phyloP scores from a whole-genome alignment of 1,139 yeast species.

The Blastobotrys arbuscula region DNA sequence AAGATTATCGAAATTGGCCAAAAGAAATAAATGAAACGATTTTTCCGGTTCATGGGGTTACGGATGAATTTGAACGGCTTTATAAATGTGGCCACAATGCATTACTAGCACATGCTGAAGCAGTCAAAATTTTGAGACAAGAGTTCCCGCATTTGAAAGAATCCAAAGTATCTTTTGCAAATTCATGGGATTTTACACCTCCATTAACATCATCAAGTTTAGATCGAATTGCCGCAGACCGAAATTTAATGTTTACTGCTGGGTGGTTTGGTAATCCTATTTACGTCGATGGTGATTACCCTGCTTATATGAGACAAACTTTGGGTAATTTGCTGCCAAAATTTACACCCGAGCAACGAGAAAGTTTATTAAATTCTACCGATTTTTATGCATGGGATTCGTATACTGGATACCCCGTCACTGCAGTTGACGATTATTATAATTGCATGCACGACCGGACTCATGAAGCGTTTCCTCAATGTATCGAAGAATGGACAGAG shows the following conservation, averaged over 20 bases:
- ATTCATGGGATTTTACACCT: constrained; percentile 28
- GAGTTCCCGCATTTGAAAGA: constrained; percentile 31
- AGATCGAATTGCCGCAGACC: constrained; percentile 30
- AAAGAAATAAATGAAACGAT: constrained; percentile 20
- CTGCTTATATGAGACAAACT: constrained; percentile 29
- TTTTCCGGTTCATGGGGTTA: constrained; percentile 23
- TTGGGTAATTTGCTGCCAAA: constrained; percentile 23
- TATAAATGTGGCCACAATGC: constrained; percentile 31
- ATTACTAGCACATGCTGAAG: constrained; percentile 32
- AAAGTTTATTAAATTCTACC: constrained; percentile 26
- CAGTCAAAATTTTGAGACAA: constrained; percentile 33
- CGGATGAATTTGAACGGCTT: constrained; percentile 15
- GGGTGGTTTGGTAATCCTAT: constrained; percentile 35
- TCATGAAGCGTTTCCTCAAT: constrained; percentile 20
- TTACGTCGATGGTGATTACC: constrained; percentile 35
- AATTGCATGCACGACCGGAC: constrained; percentile 25
- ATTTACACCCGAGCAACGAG: constrained; percentile 32
- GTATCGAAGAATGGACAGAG: constrained; percentile 20
- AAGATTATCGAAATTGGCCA: constrained; percentile 24
- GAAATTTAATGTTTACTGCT: constrained; percentile 31
- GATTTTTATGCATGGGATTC: constrained; percentile 39
- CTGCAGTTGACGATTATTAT: constrained; percentile 29
- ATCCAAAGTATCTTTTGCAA: constrained; percentile 23
- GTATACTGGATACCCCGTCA: constrained; percentile 33
- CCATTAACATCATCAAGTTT: constrained; percentile 18